Base-by-base conservation (phyloP, 192 early-diverging fungal genomes). In the Haplosporangium gracile region DNA sequence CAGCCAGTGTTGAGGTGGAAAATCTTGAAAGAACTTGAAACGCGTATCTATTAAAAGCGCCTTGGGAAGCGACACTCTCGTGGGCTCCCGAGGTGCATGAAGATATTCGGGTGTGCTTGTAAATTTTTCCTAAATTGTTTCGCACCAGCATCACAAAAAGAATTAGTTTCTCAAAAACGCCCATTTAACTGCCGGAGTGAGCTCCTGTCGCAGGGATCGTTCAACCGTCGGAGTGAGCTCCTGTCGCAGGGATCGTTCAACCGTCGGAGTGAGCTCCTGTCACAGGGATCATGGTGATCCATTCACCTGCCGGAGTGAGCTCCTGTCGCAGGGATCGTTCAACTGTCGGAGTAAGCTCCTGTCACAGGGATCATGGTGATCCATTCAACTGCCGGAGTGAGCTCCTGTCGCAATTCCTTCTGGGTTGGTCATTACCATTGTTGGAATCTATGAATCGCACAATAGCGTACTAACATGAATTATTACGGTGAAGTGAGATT, bases 11-110 rank as follows among this genome's bases (percentile, higher is more conserved):
- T 72, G 70, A 18, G 70, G 70, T 26, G 70, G 42, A 72, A 26
- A 42, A 72, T 24, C 40, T 42, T 42, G 40, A 72, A 39, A 72
- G 40, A 72, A 72, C 47, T 49, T 49, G 47, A 49, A 49, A 49
- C 63, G 63, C 63, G 63, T 68, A 68, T 68, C 63, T 68, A 24
- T 68, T 68, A 68, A 68, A 68, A 68, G 63, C 63, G 63, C 63
- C 63, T 68, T 68, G 63, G 63, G 63, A 68, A 68, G 63, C 63
- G 63, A n/a, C 63, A 68, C 63, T 68, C 63, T 68, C n/a, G 63
- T n/a, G 22, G 63, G 63, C 63, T 68, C n/a, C 63, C n/a, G 63
- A 68, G 63, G 63, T 26, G 63, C 63, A 32, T n/a, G 63, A 68
- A 68, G 63, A 68, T 32, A 68, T 68, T 68, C 63, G 63, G 34